phyloP scores from a whole-genome alignment of 2,329 filamentous ascomycete genomes.

The Paracorniculantispora psalliotae region DNA sequence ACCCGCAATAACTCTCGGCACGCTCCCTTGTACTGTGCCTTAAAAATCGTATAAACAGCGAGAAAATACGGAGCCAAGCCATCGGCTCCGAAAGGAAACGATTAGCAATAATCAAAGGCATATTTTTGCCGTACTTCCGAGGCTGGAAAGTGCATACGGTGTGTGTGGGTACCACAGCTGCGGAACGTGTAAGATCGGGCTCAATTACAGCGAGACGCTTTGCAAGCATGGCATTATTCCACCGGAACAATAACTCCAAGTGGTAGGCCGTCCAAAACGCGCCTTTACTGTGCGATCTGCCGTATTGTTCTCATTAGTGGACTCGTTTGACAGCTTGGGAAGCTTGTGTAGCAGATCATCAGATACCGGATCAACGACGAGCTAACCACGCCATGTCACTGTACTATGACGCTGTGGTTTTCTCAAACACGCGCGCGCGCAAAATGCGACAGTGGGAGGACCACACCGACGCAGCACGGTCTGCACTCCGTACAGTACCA shows the following conservation, averaged over 20 bases:
- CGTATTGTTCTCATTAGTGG: neutral
- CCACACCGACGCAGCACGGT: neutral
- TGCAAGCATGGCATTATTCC: neutral
- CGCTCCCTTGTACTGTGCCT: neutral
- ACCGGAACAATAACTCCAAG: neutral
- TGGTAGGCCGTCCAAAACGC: neutral
- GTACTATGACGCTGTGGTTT: neutral
- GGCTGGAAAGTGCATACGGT: neutral
- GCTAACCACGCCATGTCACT: neutral
- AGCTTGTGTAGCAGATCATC: neutral
- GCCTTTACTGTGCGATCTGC: neutral
- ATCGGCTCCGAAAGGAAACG: neutral
- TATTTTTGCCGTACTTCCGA: slow-evolving; percentile 9
- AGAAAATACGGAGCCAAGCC: neutral
- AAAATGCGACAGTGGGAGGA: neutral
- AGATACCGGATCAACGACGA: neutral
- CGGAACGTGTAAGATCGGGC: neutral
- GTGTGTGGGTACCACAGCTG: neutral
- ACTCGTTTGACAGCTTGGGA: neutral
- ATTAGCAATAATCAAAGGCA: slow-evolving; percentile 3
- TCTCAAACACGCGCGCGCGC: neutral
- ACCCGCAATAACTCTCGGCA: neutral
- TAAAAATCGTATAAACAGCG: neutral
- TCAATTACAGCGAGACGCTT: neutral
- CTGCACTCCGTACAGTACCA: neutral